Conservation (phyloP, 306 rosid genomes). For the Prunus davidiana region DNA sequence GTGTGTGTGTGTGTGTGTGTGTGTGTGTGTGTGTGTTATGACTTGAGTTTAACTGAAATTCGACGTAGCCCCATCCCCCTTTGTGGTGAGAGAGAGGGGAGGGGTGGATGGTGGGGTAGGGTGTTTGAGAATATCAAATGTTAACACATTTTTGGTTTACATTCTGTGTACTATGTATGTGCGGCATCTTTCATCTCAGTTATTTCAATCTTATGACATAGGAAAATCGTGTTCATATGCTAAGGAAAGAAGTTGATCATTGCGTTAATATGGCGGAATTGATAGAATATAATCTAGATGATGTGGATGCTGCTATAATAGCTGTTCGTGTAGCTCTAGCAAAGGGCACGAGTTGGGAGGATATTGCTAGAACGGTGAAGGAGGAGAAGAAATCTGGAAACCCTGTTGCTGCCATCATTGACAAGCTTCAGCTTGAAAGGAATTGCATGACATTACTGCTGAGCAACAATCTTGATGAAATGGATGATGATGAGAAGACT, state of each 20-base stretch:
- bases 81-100: background rate
- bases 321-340: conserved; percentile 97
- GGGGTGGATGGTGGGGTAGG: background rate
- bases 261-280: conserved; percentile 85
- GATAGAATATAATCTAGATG: conserved; percentile 93
- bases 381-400: conserved; percentile 98
- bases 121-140: background rate
- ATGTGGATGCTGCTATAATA: conserved; percentile 90
- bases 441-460: conserved; percentile 89
- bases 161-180: background rate
- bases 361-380: conserved; percentile 96
- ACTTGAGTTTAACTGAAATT: conserved; percentile 4
- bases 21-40: background rate
- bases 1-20: no score
- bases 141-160: background rate
- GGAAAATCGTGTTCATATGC: conserved; percentile 84
- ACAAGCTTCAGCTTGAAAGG: conserved; percentile 91
- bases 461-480: conserved; percentile 95
- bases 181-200: conserved; percentile 14
- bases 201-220: conserved; percentile 33
- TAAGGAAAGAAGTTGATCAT: conserved; percentile 83
- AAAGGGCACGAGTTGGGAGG: conserved; percentile 95
- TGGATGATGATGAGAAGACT: conserved; percentile 98
- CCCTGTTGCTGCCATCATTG: conserved; percentile 94
- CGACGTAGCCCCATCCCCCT: background rate